A percentile compares a stretch with the other conserved stretches of the same genome.
Conservation (phyloP, 768 basidiomycete genomes). For the Naganishia vaughanmartiniae region DNA sequence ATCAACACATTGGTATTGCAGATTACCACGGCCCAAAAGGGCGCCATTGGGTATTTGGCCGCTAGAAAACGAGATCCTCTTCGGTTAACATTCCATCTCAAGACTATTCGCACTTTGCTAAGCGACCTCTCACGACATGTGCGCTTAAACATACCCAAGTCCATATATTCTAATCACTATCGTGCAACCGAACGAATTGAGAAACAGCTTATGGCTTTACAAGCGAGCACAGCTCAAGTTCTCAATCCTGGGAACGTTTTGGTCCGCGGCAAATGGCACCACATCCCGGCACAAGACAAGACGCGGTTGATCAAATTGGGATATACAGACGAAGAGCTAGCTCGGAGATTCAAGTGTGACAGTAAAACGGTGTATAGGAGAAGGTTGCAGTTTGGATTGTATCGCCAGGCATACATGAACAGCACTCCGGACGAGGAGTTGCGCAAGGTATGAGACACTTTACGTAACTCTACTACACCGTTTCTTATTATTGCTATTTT, state of each 20-base stretch:
- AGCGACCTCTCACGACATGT: not conserved
- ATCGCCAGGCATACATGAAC: not conserved
- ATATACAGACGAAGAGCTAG: not conserved
- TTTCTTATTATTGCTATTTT: too few species aligned
- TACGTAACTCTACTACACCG: too few species aligned
- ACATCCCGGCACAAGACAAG: not conserved
- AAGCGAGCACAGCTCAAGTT: not conserved
- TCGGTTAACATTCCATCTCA: not conserved
- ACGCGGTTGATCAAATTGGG: not conserved
- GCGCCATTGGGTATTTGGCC: too few species aligned
- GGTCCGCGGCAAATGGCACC: not conserved
- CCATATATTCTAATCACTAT: not conserved
- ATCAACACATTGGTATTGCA: too few species aligned
- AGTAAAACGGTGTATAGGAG: not conserved
- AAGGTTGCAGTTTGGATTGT: not conserved
- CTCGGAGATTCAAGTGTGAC: not conserved
- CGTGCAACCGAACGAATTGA: not conserved
- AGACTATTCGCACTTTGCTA: not conserved
- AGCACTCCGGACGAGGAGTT: not conserved
- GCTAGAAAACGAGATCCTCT: constrained; percentile 1
- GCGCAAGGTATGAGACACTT: not conserved
- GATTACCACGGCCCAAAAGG: too few species aligned
- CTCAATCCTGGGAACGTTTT: not conserved
- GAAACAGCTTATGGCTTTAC: not conserved
- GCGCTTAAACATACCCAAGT: not conserved